Evolutionary conservation across 306 rosid genomes (phyloP).

Genomic region (Inga oerstediana): DNA sequence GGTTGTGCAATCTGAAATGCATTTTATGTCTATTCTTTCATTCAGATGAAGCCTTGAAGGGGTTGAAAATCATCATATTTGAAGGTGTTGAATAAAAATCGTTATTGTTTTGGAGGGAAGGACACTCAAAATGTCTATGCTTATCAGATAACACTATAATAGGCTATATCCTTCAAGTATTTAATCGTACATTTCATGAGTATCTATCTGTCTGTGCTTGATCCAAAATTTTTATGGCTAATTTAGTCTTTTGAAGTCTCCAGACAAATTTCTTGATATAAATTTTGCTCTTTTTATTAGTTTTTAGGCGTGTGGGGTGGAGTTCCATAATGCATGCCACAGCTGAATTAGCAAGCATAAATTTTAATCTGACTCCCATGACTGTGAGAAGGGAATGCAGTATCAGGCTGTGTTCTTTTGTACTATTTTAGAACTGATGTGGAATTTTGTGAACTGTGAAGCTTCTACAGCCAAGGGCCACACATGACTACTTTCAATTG

Average conservation of each 20-base stretch:
- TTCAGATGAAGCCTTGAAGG: slow-evolving; percentile 4
- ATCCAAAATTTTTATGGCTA: slow-evolving; percentile 10
- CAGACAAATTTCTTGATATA: slow-evolving; percentile 24
- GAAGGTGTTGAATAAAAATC: slow-evolving; percentile 1
- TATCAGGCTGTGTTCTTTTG: slow-evolving; percentile 3
- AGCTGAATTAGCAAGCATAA: slow-evolving; percentile 2
- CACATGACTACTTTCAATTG: not conserved
- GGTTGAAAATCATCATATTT: slow-evolving; percentile 21
- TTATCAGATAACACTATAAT: not conserved
- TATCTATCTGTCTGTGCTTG: not conserved
- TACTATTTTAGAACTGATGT: slow-evolving; percentile 17
- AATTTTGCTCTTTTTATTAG: not conserved
- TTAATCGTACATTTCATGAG: slow-evolving; percentile 22
- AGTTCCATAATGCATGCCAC: slow-evolving; percentile 10
- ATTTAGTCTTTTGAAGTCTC: slow-evolving; percentile 30
- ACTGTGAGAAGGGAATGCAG: not conserved
- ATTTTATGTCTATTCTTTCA: slow-evolving; percentile 4
- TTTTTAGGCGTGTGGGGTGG: not conserved
- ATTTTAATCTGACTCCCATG: not conserved
- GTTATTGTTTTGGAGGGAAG: not conserved
- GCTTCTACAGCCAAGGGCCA: not conserved
- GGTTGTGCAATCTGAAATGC: slow-evolving; percentile 1
- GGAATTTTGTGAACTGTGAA: not conserved
- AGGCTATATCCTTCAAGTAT: slow-evolving; percentile 24
- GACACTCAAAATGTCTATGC: slow-evolving; percentile 14